Evolutionary conservation across 176 grass and related monocot species (phyloP).

Genomic region (Paspalum notatum): DNA sequence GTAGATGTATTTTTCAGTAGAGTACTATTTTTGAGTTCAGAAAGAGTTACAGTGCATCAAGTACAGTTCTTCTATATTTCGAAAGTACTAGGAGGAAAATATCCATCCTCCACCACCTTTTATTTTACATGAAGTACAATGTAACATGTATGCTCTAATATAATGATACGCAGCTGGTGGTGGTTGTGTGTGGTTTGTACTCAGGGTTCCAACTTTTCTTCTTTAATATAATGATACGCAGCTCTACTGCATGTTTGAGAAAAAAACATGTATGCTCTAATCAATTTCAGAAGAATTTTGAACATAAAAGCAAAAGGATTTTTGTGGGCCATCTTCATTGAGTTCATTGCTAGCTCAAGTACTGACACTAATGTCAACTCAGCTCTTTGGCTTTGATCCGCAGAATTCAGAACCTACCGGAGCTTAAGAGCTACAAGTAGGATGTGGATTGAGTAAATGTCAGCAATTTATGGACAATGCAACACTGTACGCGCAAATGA

Average conservation of each 20-base stretch:
- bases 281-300: neutral
- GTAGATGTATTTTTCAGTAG: neutral
- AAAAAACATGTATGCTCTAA: neutral
- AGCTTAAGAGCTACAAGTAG: neutral
- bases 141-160: neutral
- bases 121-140: neutral
- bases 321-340: neutral
- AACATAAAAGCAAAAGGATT: neutral
- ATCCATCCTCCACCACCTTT: neutral
- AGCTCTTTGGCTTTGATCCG: neutral
- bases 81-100: neutral
- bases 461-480: constrained; percentile 1
- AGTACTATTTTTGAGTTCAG: neutral
- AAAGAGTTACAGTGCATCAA: neutral
- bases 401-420: neutral
- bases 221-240: too few relatives aligned
- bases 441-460: neutral
- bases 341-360: neutral
- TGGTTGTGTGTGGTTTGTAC: too few relatives aligned
- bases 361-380: neutral
- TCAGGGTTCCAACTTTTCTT: too few relatives aligned
- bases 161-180: too few relatives aligned
- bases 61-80: neutral
- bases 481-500: neutral
- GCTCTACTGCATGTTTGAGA: too few relatives aligned